Base-by-base conservation (phyloP, 495 filamentous ascomycete genomes). In the Hyaloscypha hepaticicola region DNA sequence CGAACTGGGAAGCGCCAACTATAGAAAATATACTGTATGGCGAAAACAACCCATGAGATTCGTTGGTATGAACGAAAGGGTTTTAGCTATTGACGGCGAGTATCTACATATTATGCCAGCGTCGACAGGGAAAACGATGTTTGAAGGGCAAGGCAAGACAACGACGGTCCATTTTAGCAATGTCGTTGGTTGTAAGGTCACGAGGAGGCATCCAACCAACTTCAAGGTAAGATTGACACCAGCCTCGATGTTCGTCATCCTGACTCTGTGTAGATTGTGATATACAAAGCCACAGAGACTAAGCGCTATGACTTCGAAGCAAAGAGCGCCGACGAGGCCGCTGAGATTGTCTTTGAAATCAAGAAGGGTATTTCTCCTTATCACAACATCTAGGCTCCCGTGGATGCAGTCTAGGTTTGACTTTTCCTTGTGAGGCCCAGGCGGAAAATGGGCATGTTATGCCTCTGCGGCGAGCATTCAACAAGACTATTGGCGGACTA, bases 261-360 rank as follows among this genome's bases (percentile, higher is more conserved):
- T 66, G 16, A 62, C 55, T 53, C 19, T 24, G 34, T 34, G 22
- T 63, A 85, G 85, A 81, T 96, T 6, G 82, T 94, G 53, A 88
- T 96, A 29, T 89, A 88, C 63, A 87, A 89, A 66, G 90, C 88
- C 48, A 88, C 89, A 22, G 93, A 96, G 74, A 90, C 87, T 70
- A 98, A 99, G 79, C 80, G 93, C 66, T 99, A 99, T 77, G 95
- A 99, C 72, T 99, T 98, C 78, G 94, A 98, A 75, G 91, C 94
- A 16, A 85, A 82, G 65, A 93, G 83, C 70, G 78, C 82, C 1
- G 83, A 85, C 29, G 92, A 96, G 72, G 94, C 94, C n/a, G 81
- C 83, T 27, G 92, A 95, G 73, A 92, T 99, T 73, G 93, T 97
- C 45, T 83, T 81, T 58, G 95, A 96, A 78, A 89, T 97, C 64